A percentile compares a stretch with the other conserved stretches of the same genome.
Evolutionary conservation across 495 filamentous ascomycete species (phyloP).

Genomic region (Penicillium daleae): DNA sequence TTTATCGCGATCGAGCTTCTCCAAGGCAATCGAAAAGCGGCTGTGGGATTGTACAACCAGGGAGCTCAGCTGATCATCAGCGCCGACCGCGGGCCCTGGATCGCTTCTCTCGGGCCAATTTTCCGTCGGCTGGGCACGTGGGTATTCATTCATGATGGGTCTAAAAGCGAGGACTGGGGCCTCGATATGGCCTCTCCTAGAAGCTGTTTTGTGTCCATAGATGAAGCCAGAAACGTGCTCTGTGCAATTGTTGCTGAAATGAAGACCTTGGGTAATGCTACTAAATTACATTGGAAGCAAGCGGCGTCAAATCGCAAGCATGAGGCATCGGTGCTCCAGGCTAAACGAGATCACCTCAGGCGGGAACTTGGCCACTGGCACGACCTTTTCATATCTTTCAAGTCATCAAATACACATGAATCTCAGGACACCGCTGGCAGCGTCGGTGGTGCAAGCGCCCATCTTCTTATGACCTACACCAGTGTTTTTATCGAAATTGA

Average conservation of each 20-base stretch:
- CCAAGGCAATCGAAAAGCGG: constrained; percentile 50
- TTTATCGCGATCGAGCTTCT: constrained; percentile 59
- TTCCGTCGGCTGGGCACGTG: constrained; percentile 25
- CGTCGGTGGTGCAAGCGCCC: constrained; percentile 8
- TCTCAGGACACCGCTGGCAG: neutral
- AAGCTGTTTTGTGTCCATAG: constrained; percentile 8
- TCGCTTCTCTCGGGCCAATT: constrained; percentile 18
- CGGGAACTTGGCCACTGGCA: constrained; percentile 18
- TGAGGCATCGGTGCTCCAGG: neutral
- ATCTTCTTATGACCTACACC: constrained; percentile 25
- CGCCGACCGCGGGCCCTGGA: constrained; percentile 1
- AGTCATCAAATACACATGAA: neutral
- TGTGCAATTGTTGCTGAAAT: constrained; percentile 21
- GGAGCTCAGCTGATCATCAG: constrained; percentile 30
- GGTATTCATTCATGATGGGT: constrained; percentile 13
- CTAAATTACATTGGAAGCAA: constrained; percentile 13
- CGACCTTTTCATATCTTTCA: constrained; percentile 9
- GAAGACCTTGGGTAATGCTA: constrained; percentile 20
- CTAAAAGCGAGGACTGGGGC: constrained; percentile 4
- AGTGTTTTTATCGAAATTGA: constrained; percentile 25
- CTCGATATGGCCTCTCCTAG: neutral
- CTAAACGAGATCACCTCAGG: constrained; percentile 10
- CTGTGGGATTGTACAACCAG: constrained; percentile 46
- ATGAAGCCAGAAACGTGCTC: constrained; percentile 26
- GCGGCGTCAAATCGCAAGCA: neutral